Percentiles rank a stretch among this genome's conserved stretches.
phyloP scores from a whole-genome alignment of 257 asterid genomes.

The Fraxinus pennsylvanica region DNA sequence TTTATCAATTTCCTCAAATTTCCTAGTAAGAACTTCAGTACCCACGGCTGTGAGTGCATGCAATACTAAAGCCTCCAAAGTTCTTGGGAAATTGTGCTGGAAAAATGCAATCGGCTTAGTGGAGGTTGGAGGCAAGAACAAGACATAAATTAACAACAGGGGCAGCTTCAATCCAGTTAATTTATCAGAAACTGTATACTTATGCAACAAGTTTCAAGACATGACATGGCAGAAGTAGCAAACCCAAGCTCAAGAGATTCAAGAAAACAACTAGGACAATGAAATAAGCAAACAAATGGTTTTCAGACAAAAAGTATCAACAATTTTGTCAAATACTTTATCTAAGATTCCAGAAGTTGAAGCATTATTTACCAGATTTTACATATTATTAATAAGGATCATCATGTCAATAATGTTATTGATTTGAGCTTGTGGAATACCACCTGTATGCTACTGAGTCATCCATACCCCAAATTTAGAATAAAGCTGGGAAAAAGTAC shows the following conservation, averaged over 20 bases:
- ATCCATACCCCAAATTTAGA: slow-evolving; percentile 19
- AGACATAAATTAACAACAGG: slow-evolving; percentile 14
- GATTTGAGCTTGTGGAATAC: slow-evolving; percentile 13
- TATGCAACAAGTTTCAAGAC: slow-evolving; percentile 17
- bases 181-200: slow-evolving; percentile 17
- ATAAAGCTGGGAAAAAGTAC: slow-evolving; percentile 16
- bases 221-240: slow-evolving; percentile 23
- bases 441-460: slow-evolving; percentile 18
- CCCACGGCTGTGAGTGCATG: slow-evolving; percentile 90
- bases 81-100: slow-evolving; percentile 90
- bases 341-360: slow-evolving; percentile 47
- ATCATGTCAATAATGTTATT: slow-evolving; percentile 14
- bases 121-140: slow-evolving; percentile 24
- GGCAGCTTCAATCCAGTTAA: slow-evolving; percentile 13
- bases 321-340: slow-evolving; percentile 40
- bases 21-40: slow-evolving; percentile 80
- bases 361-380: slow-evolving; percentile 25
- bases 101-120: slow-evolving; percentile 33
- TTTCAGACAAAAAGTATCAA: slow-evolving; percentile 57
- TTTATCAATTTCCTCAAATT: slow-evolving; percentile 87
- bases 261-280: slow-evolving; percentile 28
- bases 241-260: slow-evolving; percentile 4
- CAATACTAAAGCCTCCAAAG: slow-evolving; percentile 81
- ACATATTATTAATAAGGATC: slow-evolving; percentile 15
- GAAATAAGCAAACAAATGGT: slow-evolving; percentile 56